A percentile compares a stretch with the other conserved stretches of the same genome.
phyloP scores from a whole-genome alignment of 768 basidiomycete genomes.

The Dacryopinax primogenitus region DNA sequence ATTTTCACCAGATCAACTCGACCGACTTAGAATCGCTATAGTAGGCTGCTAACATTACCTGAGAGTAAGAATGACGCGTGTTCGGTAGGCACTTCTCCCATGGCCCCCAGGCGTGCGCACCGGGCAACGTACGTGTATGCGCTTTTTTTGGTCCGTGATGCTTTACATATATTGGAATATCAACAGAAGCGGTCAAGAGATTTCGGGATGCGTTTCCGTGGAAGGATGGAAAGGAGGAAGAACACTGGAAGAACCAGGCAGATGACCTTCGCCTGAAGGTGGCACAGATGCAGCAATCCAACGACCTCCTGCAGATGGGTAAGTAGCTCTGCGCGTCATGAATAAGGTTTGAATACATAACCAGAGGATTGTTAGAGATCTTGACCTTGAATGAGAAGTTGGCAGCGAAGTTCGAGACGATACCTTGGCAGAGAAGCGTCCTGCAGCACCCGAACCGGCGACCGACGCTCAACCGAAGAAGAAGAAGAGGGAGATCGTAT shows the following conservation, averaged over 20 bases:
- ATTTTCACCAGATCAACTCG: neutral
- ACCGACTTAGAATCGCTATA: neutral
- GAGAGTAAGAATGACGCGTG: neutral
- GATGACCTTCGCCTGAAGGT: neutral
- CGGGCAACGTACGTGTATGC: neutral
- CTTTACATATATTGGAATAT: neutral
- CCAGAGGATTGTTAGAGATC: neutral
- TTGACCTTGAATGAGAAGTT: neutral
- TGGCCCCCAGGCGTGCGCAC: neutral
- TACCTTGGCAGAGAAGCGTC: neutral
- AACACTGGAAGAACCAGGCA: neutral
- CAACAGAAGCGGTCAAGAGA: neutral
- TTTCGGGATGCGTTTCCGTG: neutral
- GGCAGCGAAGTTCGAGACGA: neutral
- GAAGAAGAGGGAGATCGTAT: neutral
- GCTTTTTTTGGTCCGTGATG: neutral
- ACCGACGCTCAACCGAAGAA: neutral
- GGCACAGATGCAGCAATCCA: neutral
- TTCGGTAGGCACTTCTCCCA: neutral
- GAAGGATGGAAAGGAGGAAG: neutral
- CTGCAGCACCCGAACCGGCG: neutral
- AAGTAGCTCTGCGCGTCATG: neutral
- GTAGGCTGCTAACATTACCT: neutral
- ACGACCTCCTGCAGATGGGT: neutral
- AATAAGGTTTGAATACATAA: neutral